Evolutionary conservation across 805 yeast genomes (phyloP), one percentile per base, ranked within the genome.

Genomic region (Wickerhamiella kazuoi): DNA sequence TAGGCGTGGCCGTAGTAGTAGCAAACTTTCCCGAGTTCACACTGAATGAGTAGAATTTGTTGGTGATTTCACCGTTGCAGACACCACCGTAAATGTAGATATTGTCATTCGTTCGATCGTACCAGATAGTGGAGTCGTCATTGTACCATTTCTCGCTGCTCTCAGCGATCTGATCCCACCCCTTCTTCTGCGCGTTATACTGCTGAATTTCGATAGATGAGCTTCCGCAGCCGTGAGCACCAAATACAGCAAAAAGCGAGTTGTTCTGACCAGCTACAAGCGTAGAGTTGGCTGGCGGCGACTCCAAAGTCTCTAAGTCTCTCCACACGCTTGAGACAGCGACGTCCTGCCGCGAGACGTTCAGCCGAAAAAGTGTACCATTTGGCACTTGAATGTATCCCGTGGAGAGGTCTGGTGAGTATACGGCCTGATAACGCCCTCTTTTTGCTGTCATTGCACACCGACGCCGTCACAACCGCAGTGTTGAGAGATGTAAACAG

Each of bases 71-170:
- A 21, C 40, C 43, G n/a, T 44, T 30, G 39, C 60, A 54, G 20
- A 30, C 36, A 5, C 60, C 61, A 21, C 61, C 61, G 26, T 49
- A 56, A 4, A 53, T 36, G 38, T 54, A 55, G 21, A 55, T 43
- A 11, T 40, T 37, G 30, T 50, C 47, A 31, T 32, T 30, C 30
- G 34, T 23, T 3, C 39, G 44, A 35, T 46, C 53, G 33, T 36
- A 42, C 59, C 59, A 56, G 7, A 45, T 48, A 3, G 53, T 44
- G 29, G 54, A 43, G 29, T 43, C 43, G 13, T 42, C 45, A 15
- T 41, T 40, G 35, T 40, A 44, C 54, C 54, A 54, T 16, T 39
- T 37, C 26, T 43, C 45, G 24, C 42, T 16, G 9, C 53, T 46
- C 20, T 46, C 40, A 9, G 50, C 47, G 9, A 47, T 30, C 4